phyloP scores from a whole-genome alignment of 2,329 filamentous ascomycete species.

The Bisporella sp. region DNA sequence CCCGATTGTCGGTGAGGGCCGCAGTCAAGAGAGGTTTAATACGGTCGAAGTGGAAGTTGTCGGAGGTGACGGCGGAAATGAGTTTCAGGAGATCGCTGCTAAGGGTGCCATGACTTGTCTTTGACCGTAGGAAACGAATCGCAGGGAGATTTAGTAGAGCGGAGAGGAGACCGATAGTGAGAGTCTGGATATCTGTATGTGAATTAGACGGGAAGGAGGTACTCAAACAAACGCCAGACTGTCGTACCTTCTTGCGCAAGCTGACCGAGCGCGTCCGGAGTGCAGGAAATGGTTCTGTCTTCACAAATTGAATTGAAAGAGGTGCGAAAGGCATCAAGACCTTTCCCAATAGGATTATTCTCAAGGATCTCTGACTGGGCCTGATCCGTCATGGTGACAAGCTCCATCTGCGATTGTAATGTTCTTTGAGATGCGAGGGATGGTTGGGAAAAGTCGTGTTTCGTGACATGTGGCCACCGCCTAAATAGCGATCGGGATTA shows the following conservation, averaged over 20 bases:
- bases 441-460: not conserved
- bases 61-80: not conserved
- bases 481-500: not conserved
- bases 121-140: not conserved
- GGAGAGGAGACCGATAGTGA: not conserved
- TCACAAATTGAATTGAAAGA: slow-evolving; percentile 7
- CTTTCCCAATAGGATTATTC: slow-evolving; percentile 6
- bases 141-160: not conserved
- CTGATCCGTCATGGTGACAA: slow-evolving; percentile 2
- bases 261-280: not conserved
- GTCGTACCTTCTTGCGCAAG: not conserved
- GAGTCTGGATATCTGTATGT: not conserved
- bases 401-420: not conserved
- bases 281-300: slow-evolving; percentile 4
- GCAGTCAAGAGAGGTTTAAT: not conserved
- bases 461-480: not conserved
- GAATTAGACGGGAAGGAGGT: not conserved
- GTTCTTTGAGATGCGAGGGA: slow-evolving; percentile 2
- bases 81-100: not conserved
- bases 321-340: slow-evolving; percentile 7
- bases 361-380: slow-evolving; percentile 2
- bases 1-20: not conserved
- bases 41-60: not conserved
- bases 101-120: not conserved
- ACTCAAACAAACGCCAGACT: not conserved